Conservation (phyloP, 257 asterid genomes). For the Thymus quinquecostatus region DNA sequence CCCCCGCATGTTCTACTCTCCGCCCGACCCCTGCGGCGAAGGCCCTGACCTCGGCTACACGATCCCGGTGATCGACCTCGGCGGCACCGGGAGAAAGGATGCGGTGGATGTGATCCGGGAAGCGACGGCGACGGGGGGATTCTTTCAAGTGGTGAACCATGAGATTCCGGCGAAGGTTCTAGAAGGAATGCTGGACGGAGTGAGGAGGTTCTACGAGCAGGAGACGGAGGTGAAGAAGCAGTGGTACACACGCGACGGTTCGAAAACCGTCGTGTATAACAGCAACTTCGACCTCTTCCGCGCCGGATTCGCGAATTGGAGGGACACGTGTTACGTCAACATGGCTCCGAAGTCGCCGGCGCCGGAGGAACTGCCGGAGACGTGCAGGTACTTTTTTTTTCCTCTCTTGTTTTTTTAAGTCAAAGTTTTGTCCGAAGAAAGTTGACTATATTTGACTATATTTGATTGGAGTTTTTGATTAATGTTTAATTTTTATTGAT, state of each 20-base stretch:
- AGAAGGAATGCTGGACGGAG: constrained; percentile 49
- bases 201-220: constrained; percentile 42
- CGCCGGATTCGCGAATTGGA: constrained; percentile 43
- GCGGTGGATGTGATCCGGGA: constrained; percentile 24
- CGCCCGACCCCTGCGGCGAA: not conserved
- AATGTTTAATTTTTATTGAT: no score
- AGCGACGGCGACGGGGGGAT: constrained; percentile 44
- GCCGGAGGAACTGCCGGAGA: constrained; percentile 39
- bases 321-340: constrained; percentile 39
- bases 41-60: not conserved
- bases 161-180: constrained; percentile 33
- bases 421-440: no score
- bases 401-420: no score
- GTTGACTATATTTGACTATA: no score
- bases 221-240: constrained; percentile 36
- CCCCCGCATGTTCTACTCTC: constrained; percentile 47
- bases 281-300: constrained; percentile 50
- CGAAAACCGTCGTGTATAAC: constrained; percentile 41
- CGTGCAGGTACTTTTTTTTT: constrained; percentile 33
- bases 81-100: constrained; percentile 26
- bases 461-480: no score
- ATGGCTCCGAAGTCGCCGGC: constrained; percentile 46
- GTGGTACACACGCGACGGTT: constrained; percentile 43
- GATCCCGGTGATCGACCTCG: constrained; percentile 49
- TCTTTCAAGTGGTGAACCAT: constrained; percentile 52